Base-by-base conservation (phyloP, 768 basidiomycete species). In the Thelephora ganbajun region DNA sequence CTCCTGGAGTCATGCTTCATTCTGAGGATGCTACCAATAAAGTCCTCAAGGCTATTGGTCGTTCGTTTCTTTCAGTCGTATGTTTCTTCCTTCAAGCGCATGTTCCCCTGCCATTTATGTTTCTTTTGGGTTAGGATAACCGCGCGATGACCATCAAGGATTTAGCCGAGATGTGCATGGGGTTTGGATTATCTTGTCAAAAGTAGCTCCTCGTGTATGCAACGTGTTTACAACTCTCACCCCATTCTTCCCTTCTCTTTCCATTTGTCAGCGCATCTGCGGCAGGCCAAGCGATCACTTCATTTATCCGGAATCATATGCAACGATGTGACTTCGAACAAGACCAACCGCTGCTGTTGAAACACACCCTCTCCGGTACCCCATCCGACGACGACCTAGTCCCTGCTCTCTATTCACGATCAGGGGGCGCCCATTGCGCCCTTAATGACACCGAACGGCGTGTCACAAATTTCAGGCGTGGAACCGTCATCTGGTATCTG, bases 121-220 rank as follows among this genome's bases (percentile, higher is more conserved):
- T 56, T 45, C 51, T 46, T 41, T 30, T 51, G 35, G 11, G 36
- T 18, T 48, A 85, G 82, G 76, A 81, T 57, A 88, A 88, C 63
- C 77, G 82, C 44, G 84, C 84, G 43, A 83, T 86, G 79, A 87
- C 84, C 36, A 81, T 87, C 66, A 88, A 87, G 61, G 84, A 88
- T 66, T 76, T 88, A 47, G 79, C 85, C 30, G 81, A 86, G 55
- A 74, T 79, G 66, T 71, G 77, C 34, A 69, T 78, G 52, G 67
- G 66, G 51, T 74, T 69, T 56, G 84, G 84, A 45, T 69, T 86
- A 16, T 66, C 74, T 49, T 84, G 83, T 62, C 82, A 84, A 67
- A 87, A 83, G 84, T 88, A 53, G 52, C 43, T 51, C 33, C 51
- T 39, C 33, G 61, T 62, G 49, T 48, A 42, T 46, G 37, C 36